Conservation (phyloP, 495 filamentous ascomycete genomes). For the Penicillium turbatum region DNA sequence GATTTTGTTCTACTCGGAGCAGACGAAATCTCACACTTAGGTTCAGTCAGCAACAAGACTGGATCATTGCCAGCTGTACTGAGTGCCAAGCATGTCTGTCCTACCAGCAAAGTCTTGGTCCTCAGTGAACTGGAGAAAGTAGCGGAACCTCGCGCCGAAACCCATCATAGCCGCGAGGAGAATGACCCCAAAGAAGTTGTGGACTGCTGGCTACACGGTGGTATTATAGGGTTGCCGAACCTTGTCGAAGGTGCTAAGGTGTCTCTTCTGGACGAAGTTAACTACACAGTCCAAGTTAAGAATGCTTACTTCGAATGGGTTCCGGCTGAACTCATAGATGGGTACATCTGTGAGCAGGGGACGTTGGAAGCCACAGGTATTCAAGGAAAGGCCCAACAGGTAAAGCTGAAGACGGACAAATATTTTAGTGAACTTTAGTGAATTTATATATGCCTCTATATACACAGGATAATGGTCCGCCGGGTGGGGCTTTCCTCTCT, state of each 20-base stretch:
- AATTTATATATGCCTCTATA: too few relatives aligned
- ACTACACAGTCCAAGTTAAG: slow-evolving; percentile 37
- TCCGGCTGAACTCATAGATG: slow-evolving; percentile 47
- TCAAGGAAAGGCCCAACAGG: slow-evolving; percentile 22
- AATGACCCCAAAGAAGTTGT: slow-evolving; percentile 46
- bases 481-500: too few relatives aligned
- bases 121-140: slow-evolving; percentile 60
- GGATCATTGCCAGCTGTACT: slow-evolving; percentile 56
- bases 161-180: slow-evolving; percentile 39
- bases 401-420: slow-evolving; percentile 23
- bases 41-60: slow-evolving; percentile 62
- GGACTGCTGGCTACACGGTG: slow-evolving; percentile 37
- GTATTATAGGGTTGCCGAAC: slow-evolving; percentile 21
- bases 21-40: slow-evolving; percentile 50
- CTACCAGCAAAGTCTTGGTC: slow-evolving; percentile 46
- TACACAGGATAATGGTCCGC: too few relatives aligned
- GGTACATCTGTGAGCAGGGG: slow-evolving; percentile 53
- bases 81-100: slow-evolving; percentile 42
- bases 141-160: slow-evolving; percentile 38
- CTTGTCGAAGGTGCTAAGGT: slow-evolving; percentile 15
- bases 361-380: slow-evolving; percentile 29
- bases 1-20: slow-evolving; percentile 59
- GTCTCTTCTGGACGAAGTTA: neutral
- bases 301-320: slow-evolving; percentile 70
- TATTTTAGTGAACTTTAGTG: slow-evolving; percentile 36